Evolutionary conservation across 176 grass and related monocot genomes (phyloP), one percentile per base, ranked within the genome.

Genomic region (Bromus sterilis): DNA sequence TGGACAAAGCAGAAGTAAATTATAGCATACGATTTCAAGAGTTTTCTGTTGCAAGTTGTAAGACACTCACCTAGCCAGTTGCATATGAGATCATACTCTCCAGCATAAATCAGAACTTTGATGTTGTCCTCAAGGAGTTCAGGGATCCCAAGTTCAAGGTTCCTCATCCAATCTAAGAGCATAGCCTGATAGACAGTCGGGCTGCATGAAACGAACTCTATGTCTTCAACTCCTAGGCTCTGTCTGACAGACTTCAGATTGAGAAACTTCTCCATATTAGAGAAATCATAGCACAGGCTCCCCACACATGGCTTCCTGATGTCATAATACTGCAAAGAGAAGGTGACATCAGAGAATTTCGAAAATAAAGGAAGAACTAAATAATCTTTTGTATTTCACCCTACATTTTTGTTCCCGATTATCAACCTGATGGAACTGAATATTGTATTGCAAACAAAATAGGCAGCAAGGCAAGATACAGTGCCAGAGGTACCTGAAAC

Each of bases 71-170:
- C 94, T 34, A 94, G 74, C 94, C 94, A 97, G 62, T 94, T 97
- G 69, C 94, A 97, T 71, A 97, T 97, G 63, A 97, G 94, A 82
- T 97, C 94, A 78, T 97, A 97, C 74, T 97, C 94, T 56, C 94
- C 94, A 60, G 94, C 94, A 85, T 94, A 97, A 71, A 97, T 82
- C 40, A 97, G 80, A 21, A 97, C 80, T 77, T 92, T 88, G 68
- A 97, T 90, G 31, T 91, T 63, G 25, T 89, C 89, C 82, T 97
- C 91, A 79, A 97, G 91, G 67, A 97, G 91, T 36, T 93, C 80
- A 41, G 91, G 94, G 78, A 97, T 94, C 69, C 94, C 94, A 49
- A 94, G 87, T 92, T 97, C 91, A 83, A 97, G 88, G 71, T 97
- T 94, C 83, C 91, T 90, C 94, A 97, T 94, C 89, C 90, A 94